phyloP scores from a whole-genome alignment of 805 yeast species.

The Cyberlindnera sargentensis region DNA sequence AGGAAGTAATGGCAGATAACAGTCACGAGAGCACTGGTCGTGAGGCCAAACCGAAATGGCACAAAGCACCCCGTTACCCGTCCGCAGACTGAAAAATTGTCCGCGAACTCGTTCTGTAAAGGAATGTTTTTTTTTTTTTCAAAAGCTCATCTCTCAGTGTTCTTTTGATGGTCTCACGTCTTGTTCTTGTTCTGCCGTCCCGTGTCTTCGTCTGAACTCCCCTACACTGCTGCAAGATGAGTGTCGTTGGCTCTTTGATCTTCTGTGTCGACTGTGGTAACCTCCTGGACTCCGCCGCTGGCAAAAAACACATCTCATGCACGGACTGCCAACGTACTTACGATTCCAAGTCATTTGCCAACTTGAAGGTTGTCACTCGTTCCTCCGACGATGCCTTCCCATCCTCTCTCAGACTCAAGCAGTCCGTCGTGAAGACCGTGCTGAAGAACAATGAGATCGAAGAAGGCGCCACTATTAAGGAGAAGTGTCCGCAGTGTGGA shows the following conservation, averaged over 20 bases:
- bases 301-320: constrained; percentile 48
- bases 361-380: constrained; percentile 78
- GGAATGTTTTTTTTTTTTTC: not conserved
- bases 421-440: constrained; percentile 85
- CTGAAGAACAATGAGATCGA: constrained; percentile 71
- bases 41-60: too few relatives aligned
- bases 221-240: constrained; percentile 41
- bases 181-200: too few relatives aligned
- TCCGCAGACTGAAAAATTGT: too few relatives aligned
- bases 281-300: constrained; percentile 62
- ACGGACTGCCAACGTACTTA: constrained; percentile 39
- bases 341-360: constrained; percentile 48
- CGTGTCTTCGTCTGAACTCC: too few relatives aligned
- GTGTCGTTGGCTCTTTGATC: constrained; percentile 91
- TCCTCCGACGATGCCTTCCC: constrained; percentile 95
- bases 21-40: too few relatives aligned
- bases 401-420: constrained; percentile 68
- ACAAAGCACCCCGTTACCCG: too few relatives aligned
- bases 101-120: not conserved
- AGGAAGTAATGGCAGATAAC: too few relatives aligned
- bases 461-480: constrained; percentile 96
- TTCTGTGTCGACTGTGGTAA: constrained; percentile 94
- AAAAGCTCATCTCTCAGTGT: too few relatives aligned
- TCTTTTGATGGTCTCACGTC: too few relatives aligned
- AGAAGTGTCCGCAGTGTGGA: constrained; percentile 98